phyloP scores from a whole-genome alignment of 306 rosid genomes.

The Rosa multiflora region DNA sequence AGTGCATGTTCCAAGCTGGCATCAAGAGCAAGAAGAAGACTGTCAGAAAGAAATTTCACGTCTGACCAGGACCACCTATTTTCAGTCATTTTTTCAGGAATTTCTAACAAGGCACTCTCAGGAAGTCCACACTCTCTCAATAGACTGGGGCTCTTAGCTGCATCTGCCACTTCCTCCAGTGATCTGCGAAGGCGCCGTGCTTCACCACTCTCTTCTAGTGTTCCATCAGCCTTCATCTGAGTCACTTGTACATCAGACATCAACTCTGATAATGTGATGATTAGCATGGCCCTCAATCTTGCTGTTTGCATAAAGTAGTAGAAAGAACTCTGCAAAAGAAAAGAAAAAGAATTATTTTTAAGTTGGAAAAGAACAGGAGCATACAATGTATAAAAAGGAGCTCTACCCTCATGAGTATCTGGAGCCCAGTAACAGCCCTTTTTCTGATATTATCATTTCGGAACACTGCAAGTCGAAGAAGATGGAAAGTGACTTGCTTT shows the following conservation, averaged over 20 bases:
- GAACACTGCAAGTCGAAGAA: constrained; percentile 93
- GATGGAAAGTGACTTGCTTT: constrained; percentile 96
- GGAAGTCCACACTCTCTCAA: constrained; percentile 77
- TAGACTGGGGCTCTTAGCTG: constrained; percentile 55
- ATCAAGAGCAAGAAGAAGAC: constrained; percentile 95
- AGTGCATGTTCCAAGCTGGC: constrained; percentile 95
- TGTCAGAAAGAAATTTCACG: constrained; percentile 79
- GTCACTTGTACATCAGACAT: constrained; percentile 99
- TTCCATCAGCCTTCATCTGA: constrained; percentile 95
- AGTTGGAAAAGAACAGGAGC: constrained; percentile 8
- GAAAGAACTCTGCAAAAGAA: constrained; percentile 82
- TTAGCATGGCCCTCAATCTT: constrained; percentile 93
- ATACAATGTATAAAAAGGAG: constrained; percentile 19
- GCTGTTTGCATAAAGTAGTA: constrained; percentile 89
- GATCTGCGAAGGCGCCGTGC: constrained; percentile 87
- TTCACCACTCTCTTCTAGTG: constrained; percentile 96
- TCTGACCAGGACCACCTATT: constrained; percentile 93
- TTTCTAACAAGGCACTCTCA: constrained; percentile 57
- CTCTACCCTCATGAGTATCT: constrained; percentile 91
- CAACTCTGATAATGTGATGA: constrained; percentile 90
- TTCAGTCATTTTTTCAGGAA: constrained; percentile 70
- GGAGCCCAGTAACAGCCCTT: constrained; percentile 95
- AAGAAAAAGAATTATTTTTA: constrained; percentile 18
- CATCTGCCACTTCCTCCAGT: constrained; percentile 81
- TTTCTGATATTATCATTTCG: constrained; percentile 84